Base-by-base conservation (phyloP, 192 early-diverging fungal genomes). In the Phycomyces nitens region DNA sequence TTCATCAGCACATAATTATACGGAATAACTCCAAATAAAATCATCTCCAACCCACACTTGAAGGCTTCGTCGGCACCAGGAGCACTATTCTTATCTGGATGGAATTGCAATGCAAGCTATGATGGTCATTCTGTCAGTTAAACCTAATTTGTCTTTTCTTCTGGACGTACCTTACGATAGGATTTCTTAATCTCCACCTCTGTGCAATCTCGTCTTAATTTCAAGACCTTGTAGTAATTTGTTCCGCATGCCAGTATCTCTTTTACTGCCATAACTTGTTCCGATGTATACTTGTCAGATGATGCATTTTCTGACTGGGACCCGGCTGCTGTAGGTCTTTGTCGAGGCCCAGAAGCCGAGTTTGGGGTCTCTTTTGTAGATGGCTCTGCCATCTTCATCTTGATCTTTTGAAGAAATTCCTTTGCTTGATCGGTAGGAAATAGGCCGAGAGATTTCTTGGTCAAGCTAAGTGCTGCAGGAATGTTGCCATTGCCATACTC, bases 51-150 rank as follows among this genome's bases (percentile, higher is more conserved):
- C 29, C 29, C 29, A 91, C 89, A 80, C 78, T 97, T 96, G 68
- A 98, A 98, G 0, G 96, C 94, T 70, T 96, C 94, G 60, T 96
- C 95, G 11, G 94, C 93, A 15, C 96, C 94, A 3, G 95, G 93
- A 7, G 96, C 95, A 0, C 80, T 86, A 60, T 96, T 97, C 71
- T 98, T 98, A 65, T 98, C 96, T 0, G 96, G 96, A 63, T 98
- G 96, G 70, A 92, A 94, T 59, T 90, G 84, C 51, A 98, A 81
- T 20, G 96, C 96, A 40, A 94, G 79, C 86, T 93, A 52, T 50
- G 3, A 39, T 38, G 3, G 18, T 10, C 22, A 60, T 34, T 2
- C 52, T 9, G 38, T 39, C n/a, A 26, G 21, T 11, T 15, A 34
- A 39, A 15, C 15, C 54, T 15, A 22, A 26, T 18, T 0, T 21